Evolutionary conservation across 2,329 filamentous ascomycete genomes (phyloP).

Genomic region (Aspergillus glaucus): DNA sequence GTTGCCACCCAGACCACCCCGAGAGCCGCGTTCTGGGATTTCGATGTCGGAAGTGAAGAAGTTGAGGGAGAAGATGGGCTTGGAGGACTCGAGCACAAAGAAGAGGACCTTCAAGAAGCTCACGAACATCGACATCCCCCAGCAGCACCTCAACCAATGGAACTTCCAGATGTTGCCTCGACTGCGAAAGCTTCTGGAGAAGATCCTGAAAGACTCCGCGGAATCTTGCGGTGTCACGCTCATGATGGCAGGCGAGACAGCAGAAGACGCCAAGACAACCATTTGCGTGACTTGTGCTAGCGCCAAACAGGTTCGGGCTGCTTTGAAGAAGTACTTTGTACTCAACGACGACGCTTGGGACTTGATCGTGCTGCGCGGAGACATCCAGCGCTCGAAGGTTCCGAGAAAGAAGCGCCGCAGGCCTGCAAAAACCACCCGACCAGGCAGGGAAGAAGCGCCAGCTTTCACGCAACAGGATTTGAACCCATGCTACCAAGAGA

Average conservation of each 20-base stretch:
- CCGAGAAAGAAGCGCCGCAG: slow-evolving; percentile 36
- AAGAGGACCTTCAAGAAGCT: slow-evolving; percentile 41
- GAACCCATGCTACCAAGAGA: slow-evolving; percentile 72
- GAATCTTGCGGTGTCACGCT: slow-evolving; percentile 58
- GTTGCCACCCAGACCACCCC: slow-evolving; percentile 6
- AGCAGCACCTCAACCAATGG: slow-evolving; percentile 53
- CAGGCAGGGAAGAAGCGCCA: slow-evolving; percentile 19
- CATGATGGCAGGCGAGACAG: slow-evolving; percentile 54
- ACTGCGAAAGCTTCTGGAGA: slow-evolving; percentile 53
- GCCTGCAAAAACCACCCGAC: slow-evolving; percentile 27
- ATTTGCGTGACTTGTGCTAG: slow-evolving; percentile 60
- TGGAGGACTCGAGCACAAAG: slow-evolving; percentile 26
- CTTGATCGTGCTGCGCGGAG: slow-evolving; percentile 55
- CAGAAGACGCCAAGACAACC: slow-evolving; percentile 53
- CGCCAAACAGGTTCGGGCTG: slow-evolving; percentile 51
- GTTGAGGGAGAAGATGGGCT: slow-evolving; percentile 15
- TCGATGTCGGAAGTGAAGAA: slow-evolving; percentile 19
- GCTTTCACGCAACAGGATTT: slow-evolving; percentile 26
- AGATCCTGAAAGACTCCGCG: slow-evolving; percentile 51
- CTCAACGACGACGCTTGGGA: slow-evolving; percentile 53
- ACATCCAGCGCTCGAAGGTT: slow-evolving; percentile 51
- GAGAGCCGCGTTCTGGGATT: slow-evolving; percentile 14
- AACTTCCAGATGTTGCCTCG: slow-evolving; percentile 52
- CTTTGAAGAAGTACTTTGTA: slow-evolving; percentile 52
- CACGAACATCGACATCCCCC: slow-evolving; percentile 47